A percentile compares a stretch with the other conserved stretches of the same genome.
phyloP scores from a whole-genome alignment of 805 yeast species.

The Candida silvatica region DNA sequence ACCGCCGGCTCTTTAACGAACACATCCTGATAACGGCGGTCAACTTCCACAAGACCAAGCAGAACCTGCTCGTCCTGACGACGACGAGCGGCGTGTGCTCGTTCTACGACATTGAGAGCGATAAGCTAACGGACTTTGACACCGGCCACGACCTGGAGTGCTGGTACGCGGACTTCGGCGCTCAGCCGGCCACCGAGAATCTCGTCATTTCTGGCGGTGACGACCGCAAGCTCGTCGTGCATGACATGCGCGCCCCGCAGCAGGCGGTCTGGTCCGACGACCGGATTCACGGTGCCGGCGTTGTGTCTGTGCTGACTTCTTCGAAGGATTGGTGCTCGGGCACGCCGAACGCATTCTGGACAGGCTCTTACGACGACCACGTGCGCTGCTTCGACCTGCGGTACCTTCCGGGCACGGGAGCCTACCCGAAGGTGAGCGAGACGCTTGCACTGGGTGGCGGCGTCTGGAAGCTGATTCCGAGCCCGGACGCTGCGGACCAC shows the following conservation, averaged over 20 bases:
- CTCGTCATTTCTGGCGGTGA: constrained; percentile 87
- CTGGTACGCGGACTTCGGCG: constrained; percentile 79
- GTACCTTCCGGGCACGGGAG: constrained; percentile 32
- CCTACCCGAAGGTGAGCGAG: constrained; percentile 36
- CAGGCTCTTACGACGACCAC: constrained; percentile 89
- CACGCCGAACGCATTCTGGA: constrained; percentile 37
- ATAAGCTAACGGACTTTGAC: constrained; percentile 13
- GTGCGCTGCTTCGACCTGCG: constrained; percentile 65
- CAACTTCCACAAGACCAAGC: constrained; percentile 39
- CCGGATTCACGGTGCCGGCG: constrained; percentile 83
- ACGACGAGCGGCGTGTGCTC: constrained; percentile 60
- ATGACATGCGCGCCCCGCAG: constrained; percentile 45
- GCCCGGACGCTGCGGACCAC: constrained; percentile 27
- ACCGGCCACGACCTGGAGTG: constrained; percentile 66
- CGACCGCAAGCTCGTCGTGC: constrained; percentile 68
- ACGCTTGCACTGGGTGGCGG: constrained; percentile 74
- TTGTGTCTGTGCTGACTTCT: constrained; percentile 66
- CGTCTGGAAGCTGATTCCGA: constrained; percentile 83
- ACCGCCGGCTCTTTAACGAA: no score
- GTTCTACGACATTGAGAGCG: constrained; percentile 25
- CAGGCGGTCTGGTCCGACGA: constrained; percentile 27
- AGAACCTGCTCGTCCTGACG: constrained; percentile 40
- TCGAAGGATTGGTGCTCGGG: constrained; percentile 32
- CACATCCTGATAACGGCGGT: constrained; percentile 53
- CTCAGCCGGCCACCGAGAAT: constrained; percentile 37